Base-by-base conservation (phyloP, 2,329 filamentous ascomycete genomes). In the Calycina herbarum region DNA sequence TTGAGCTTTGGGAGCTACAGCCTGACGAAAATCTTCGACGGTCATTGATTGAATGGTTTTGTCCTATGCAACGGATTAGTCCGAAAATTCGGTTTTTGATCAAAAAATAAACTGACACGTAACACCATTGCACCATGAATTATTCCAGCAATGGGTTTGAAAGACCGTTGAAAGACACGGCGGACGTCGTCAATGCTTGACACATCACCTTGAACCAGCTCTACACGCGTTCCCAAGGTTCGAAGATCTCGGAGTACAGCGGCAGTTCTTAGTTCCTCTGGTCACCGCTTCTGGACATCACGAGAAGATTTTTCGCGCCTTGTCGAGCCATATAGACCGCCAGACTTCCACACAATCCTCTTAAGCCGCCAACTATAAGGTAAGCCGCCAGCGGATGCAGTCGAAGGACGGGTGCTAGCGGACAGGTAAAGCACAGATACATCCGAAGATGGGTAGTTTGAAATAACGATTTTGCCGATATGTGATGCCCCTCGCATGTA, bases 391-490 rank as follows among this genome's bases (percentile, higher is more conserved):
- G 40, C 68, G 61, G 20, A 20, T 20, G 20, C 20, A 71, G 61
- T 35, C 8, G 17, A 5, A 56, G 7, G 10, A 33, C 42, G 17
- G n/a, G 61, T 13, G 38, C 33, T 38, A 29, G n/a, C n/a, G 62
- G 60, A 17, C 68, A 33, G 15, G 68, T 57, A 24, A 60, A 62
- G 5, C 66, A 60, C 27, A 56, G 29, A 6, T 48, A 29, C 27
- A 40, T 57, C 10, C 24, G 31, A 20, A 20, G 20, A 20, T 20
- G 62, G 8, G 17, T 61, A 64, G 61, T 68, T 57, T 8, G 69
- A 60, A 24, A 69, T 67, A 4, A 81, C 75, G 5, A 81, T 73
- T 62, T 82, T 82, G 0, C 80, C 81, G 15, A 81, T 75, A 61
- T 81, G 79, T 1, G 74, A 69, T 0, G 79, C 79, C 38, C 71